Conservation (phyloP, 768 basidiomycete genomes). For the Megacollybia marginata region DNA sequence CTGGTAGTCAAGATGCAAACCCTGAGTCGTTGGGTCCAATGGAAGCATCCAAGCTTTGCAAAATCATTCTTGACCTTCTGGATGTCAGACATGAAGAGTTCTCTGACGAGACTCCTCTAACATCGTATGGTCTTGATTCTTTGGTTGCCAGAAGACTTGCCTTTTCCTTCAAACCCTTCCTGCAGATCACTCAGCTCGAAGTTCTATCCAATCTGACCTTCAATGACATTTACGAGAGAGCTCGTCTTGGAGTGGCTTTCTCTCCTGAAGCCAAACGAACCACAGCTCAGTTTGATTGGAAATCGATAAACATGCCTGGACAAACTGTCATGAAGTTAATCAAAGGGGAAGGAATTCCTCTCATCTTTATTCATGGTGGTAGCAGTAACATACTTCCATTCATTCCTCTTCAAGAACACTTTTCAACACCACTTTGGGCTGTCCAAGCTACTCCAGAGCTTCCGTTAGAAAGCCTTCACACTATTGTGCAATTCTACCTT, state of each 20-base stretch:
- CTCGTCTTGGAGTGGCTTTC: too few species aligned
- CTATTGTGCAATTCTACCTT: conserved; percentile 4
- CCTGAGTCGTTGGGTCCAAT: neutral
- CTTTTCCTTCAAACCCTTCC: conserved; percentile 14
- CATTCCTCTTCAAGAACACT: neutral
- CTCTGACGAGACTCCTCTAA: conserved; percentile 19
- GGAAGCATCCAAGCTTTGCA: neutral
- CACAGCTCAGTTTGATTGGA: neutral
- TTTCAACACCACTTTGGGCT: conserved; percentile 2
- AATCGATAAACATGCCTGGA: neutral
- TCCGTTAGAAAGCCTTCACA: neutral
- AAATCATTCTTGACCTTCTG: conserved; percentile 11
- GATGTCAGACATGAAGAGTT: conserved; percentile 18
- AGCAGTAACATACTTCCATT: conserved; percentile 1
- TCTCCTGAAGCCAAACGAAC: neutral
- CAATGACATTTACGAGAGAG: conserved; percentile 7
- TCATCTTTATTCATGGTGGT: neutral
- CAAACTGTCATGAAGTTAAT: conserved; percentile 3
- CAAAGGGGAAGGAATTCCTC: neutral
- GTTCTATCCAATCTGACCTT: conserved; percentile 21
- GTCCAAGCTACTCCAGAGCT: conserved; percentile 6
- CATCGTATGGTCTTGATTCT: conserved; percentile 24
- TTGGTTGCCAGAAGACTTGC: conserved; percentile 21
- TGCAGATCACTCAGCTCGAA: conserved; percentile 19
- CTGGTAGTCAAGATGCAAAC: neutral